Evolutionary conservation across 2,329 filamentous ascomycete genomes (phyloP), one percentile per base, ranked within the genome.

Genomic region (Fusarium xylarioides): DNA sequence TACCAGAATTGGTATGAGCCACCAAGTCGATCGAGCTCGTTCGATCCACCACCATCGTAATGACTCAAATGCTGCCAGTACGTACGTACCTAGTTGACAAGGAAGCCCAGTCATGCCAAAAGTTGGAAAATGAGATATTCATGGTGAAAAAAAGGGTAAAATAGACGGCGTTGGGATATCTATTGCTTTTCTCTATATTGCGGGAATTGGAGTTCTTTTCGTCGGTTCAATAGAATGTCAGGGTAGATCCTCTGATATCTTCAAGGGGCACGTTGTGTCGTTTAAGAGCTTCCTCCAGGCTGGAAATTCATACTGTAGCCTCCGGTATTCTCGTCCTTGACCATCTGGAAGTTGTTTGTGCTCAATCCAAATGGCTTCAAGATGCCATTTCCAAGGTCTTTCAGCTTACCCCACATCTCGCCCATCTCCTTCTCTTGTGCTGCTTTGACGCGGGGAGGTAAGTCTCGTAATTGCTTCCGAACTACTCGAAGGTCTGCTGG

Each of bases 341-440:
- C 90, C 87, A 98, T 97, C 72, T 97, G 91, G 80, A 99, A 98
- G 81, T 97, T 97, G 50, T 97, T 92, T 16, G 96, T 98, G 66
- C 93, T 97, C 75, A 99, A 83, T 3, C 96, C 96, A 85, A 98
- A 98, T 1, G 95, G 95, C 80, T 93, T 97, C 56, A 99, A 81
- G 21, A 99, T 90, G 3, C 95, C 94, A 80, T 99, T 97, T 0
- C 96, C 96, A 68, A 99, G 85, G 82, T 93, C 91, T 80, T 97
- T 98, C 77, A 99, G 83, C 84, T 98, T 98, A 23, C 92, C 93
- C 95, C 97, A 97, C 95, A 98, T 98, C 83, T 99, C 95, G 6
- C 89, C 91, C 89, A 96, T 94, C 83, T 99, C 96, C 75, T 88
- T 89, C 79, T 97, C 92, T 83, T 95, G 94, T 3, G 95, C 95